Percentiles rank a stretch among this genome's conserved stretches.
Evolutionary conservation across 139 green algal genomes (phyloP).

Genomic region (Eudorina sp.): DNA sequence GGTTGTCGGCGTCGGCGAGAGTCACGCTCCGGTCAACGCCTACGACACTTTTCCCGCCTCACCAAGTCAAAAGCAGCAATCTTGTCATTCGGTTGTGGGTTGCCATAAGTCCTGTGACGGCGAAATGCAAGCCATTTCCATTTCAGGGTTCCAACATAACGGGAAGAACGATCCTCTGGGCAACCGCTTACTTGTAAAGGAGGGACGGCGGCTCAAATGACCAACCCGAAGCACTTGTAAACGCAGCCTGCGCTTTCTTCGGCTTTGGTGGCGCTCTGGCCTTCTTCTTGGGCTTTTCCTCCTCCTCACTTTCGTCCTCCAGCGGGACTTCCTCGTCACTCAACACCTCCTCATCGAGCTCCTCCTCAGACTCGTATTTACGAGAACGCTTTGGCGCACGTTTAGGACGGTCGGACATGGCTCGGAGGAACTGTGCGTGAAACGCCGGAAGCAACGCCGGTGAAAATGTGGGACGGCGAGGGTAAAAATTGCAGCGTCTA

Average conservation of each 20-base stretch:
- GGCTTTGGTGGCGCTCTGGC: not conserved
- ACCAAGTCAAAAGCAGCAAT: conserved; percentile 85
- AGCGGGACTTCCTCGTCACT: conserved; percentile 23
- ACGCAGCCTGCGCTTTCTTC: conserved; percentile 2
- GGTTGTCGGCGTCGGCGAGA: no score
- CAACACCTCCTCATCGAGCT: conserved; percentile 5
- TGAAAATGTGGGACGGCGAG: no score
- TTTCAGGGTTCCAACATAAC: not conserved
- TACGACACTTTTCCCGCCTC: not conserved
- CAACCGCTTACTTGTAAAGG: conserved; percentile 59
- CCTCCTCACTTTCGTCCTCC: conserved; percentile 27
- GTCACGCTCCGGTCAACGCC: not conserved
- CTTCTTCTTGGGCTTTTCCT: conserved; percentile 53
- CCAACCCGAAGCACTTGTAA: conserved; percentile 46
- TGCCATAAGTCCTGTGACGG: conserved; percentile 50
- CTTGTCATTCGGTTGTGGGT: conserved; percentile 47
- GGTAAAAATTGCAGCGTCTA: no score
- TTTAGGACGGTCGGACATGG: conserved; percentile 3
- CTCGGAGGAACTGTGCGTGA: not conserved
- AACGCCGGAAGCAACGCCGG: conserved; percentile 9
- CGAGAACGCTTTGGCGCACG: conserved; percentile 21
- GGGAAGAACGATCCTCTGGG: not conserved
- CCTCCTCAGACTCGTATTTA: conserved; percentile 36
- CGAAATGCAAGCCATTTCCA: not conserved
- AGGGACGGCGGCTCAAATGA: conserved; percentile 58